Evolutionary conservation across 192 early-diverging fungal species (phyloP), one percentile per base, ranked within the genome.

Genomic region (Blastocladiella britannica): DNA sequence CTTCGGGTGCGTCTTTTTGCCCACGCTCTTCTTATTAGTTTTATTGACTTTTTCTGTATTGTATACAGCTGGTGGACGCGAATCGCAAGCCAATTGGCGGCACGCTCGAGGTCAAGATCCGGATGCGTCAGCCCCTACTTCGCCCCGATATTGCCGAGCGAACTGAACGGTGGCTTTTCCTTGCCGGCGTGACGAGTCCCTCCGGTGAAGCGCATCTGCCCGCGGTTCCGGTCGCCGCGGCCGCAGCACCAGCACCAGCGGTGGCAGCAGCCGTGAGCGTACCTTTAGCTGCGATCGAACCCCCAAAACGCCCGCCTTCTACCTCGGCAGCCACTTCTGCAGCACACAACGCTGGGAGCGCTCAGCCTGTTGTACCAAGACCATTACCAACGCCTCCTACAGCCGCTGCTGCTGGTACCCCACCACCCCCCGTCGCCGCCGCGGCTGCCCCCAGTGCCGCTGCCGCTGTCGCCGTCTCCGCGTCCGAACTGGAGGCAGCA

Each of bases 51-150:
- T 29, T 55, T 25, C 25, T 53, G 52, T 25, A 28, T 29, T 57
- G n/a, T n/a, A n/a, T 3, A 51, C 58, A 88, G 83, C 60, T 88
- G 7, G 30, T 73, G 51, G 84, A 88, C 62, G 61, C 53, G 1
- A 78, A 72, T 57, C 73, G 85, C 18, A 78, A 69, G 56, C 53
- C 63, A 15, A 80, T 76, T 7, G 85, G 88, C 52, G 88, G 75
- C 5, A 77, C 76, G 53, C 28, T 88, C 26, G 77, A 84, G 56
- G 51, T 88, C 51, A 61, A 69, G 25, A 65, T 91, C n/a, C 66
- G 76, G 6, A 24, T 88, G 25, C 70, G 78, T 26, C 67, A 65
- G 26, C 86, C 88, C 0, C 53, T 88, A 24, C 22, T 62, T 3
- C 72, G 74, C 18, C 59, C 67, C 0, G 82, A 86, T 37, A 70